Conservation (phyloP, 305 asterid genomes). For the Rubia tinctorum region DNA sequence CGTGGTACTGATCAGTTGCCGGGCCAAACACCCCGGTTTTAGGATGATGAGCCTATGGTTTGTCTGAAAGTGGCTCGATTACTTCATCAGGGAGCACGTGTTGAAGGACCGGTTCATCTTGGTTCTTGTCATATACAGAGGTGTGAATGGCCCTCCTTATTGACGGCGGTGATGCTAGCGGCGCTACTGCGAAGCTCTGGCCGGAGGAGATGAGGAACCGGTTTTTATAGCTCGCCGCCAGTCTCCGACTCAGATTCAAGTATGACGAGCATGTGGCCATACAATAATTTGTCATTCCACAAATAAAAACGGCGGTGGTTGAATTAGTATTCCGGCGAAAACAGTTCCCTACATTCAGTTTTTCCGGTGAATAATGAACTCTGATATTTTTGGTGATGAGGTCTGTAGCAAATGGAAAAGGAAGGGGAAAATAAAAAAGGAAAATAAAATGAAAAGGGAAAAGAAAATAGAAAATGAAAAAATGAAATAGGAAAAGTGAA, state of each 20-base stretch:
- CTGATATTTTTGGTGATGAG: background rate
- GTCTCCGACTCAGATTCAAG: constrained; percentile 9
- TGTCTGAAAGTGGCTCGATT: constrained; percentile 35
- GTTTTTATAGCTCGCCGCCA: background rate
- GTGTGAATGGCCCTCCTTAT: constrained; percentile 48
- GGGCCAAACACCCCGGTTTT: constrained; percentile 86
- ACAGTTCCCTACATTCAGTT: background rate
- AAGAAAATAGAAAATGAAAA: no score
- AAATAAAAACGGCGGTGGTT: background rate
- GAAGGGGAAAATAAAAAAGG: no score
- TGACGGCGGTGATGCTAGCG: background rate
- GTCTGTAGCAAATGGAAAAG: no score
- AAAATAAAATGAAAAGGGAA: no score
- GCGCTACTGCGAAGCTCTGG: background rate
- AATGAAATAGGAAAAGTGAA: no score
- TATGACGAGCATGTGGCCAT: background rate
- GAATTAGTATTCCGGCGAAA: background rate
- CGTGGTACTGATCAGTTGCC: constrained; percentile 30
- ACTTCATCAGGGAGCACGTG: constrained; percentile 55
- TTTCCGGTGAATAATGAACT: background rate
- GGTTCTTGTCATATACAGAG: constrained; percentile 79
- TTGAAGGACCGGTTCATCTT: constrained; percentile 45
- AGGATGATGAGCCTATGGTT: constrained; percentile 86
- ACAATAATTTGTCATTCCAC: background rate
- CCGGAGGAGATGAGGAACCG: background rate